Evolutionary conservation across 164 flowering plant genomes (phyloP), one percentile per base, ranked within the genome.

Genomic region (Magnolia officinalis): DNA sequence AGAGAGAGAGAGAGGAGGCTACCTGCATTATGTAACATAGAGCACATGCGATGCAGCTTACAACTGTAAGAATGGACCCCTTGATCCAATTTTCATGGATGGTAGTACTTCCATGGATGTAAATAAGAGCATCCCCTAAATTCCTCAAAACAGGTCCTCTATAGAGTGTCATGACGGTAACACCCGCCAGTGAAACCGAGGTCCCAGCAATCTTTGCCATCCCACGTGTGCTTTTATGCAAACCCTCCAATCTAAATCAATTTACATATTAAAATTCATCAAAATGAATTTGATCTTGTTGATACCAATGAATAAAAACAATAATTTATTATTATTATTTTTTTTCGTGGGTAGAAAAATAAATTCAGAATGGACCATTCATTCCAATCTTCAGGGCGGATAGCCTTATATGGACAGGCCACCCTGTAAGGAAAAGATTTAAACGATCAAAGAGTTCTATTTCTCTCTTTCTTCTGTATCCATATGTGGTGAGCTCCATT

Each of bases 1-100:
- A 23, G 24, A 31, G 37, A 31, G 37, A 31, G 37, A 31, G 37
- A 31, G 37, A 31, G 37, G 37, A 31, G 37, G 23, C 45, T 73
- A 90, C 98, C 97, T 92, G 97, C 94, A 92, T 87, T 26, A 94
- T 89, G 80, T 88, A 92, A 88, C 88, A 89, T 5, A 89, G 75
- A 19, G 97, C 87, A 92, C 91, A 90, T 52, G 92, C 4, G 63
- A 94, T 73, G 84, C 97, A 91, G 89, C 97, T 90, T 67, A 88
- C 81, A 52, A 86, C 84, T 0, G 86, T 78, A 18, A 94, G 90
- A 68, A 90, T 72, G 16, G 97, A 90, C 49, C 98, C 97, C 81
- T 89, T 92, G 49, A 92, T 9, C 98, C 98, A 91, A 63, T 89
- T 59, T 79, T 88, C 87, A 29, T 90, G 91, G 63, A 77, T 68